Evolutionary conservation across 2,329 filamentous ascomycete genomes (phyloP).

Genomic region (Lachnellula hyalina): DNA sequence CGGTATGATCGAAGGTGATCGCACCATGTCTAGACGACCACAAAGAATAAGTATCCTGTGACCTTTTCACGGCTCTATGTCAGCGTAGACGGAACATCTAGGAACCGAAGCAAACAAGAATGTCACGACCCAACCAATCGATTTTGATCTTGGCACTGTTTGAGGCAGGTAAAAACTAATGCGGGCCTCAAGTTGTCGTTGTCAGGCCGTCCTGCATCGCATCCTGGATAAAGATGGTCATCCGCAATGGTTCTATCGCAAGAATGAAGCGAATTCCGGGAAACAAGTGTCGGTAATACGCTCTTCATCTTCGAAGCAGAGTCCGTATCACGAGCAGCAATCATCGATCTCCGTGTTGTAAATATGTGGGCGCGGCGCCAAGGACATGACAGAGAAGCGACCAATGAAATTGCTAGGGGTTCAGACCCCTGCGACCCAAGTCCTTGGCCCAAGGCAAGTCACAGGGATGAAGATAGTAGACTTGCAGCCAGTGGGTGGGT

Average conservation of each 20-base stretch:
- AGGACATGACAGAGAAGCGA: neutral
- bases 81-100: neutral
- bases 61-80: neutral
- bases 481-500: too few relatives aligned
- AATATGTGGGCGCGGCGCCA: neutral
- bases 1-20: neutral
- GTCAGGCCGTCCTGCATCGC: too few relatives aligned
- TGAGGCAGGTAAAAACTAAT: neutral
- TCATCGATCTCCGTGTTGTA: neutral
- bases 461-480: neutral
- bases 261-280: too few relatives aligned
- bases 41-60: neutral
- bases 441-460: neutral
- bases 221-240: too few relatives aligned
- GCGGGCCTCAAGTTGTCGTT: too few relatives aligned
- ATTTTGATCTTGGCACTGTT: neutral
- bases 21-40: neutral
- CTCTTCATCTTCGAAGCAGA: neutral
- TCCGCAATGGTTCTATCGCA: too few relatives aligned
- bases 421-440: neutral
- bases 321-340: too few relatives aligned
- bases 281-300: neutral
- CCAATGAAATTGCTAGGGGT: neutral
- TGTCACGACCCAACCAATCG: neutral
- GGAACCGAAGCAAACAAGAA: neutral